Percentiles rank a stretch among this genome's conserved stretches.
These are phyloP conservation scores for Sophora flavescens DNA, from an alignment of 306 rosid genomes.

Conservation along the genomic window DNA sequence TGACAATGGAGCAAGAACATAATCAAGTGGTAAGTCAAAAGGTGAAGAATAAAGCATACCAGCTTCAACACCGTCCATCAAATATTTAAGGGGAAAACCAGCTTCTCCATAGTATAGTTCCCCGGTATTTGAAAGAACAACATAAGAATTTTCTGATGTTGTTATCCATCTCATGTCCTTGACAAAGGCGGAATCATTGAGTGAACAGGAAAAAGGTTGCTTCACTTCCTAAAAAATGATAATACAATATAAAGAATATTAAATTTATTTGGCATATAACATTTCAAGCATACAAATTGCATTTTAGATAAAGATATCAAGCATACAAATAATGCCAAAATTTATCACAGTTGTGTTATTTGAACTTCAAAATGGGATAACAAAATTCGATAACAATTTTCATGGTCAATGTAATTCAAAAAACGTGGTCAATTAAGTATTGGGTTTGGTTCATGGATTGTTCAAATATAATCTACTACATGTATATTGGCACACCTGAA, in stretches of 20 bases:
- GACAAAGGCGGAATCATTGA: conserved; percentile 56
- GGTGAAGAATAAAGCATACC: conserved; percentile 58
- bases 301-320: conserved; percentile 17
- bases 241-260: conserved; percentile 33
- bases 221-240: conserved; percentile 60
- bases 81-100: conserved; percentile 56
- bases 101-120: conserved; percentile 63
- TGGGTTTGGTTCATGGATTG: too few species aligned
- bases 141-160: conserved; percentile 54
- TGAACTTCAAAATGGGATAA: too few species aligned
- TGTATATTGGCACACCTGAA: too few species aligned
- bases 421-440: too few species aligned
- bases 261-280: conserved; percentile 5
- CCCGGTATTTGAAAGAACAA: conserved; percentile 74
- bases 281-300: conserved; percentile 19
- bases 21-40: not conserved
- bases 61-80: conserved; percentile 78
- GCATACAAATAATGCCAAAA: conserved; percentile 21
- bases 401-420: too few species aligned
- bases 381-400: too few species aligned
- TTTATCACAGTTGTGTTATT: too few species aligned
- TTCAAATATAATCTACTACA: too few species aligned
- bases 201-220: conserved; percentile 64
- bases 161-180: conserved; percentile 84
- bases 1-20: not conserved